Evolutionary conservation across 83 land plant genomes (phyloP).

Genomic region (Isoetes engelmannii): DNA sequence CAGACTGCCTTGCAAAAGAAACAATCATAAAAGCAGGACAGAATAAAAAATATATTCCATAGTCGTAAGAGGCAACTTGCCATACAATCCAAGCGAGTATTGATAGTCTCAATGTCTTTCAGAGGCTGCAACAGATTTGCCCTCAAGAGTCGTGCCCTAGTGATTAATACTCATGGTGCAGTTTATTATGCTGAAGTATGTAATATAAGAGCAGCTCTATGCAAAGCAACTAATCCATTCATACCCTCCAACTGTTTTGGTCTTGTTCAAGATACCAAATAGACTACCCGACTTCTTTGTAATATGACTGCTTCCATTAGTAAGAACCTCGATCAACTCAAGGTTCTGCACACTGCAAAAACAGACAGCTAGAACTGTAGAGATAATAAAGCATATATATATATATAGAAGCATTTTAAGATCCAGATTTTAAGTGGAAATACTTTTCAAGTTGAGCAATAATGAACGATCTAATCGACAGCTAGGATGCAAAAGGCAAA

Average conservation of each 20-base stretch:
- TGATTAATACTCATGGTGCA: slow-evolving; percentile 5
- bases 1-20: no score
- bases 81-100: slow-evolving; percentile 90
- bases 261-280: slow-evolving; percentile 73
- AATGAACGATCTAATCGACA: no score
- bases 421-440: no score
- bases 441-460: no score
- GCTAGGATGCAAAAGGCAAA: no score
- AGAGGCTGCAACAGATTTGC: slow-evolving; percentile 95
- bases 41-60: no score
- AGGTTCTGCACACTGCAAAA: slow-evolving; percentile 74
- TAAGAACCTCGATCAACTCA: slow-evolving; percentile 78
- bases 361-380: neutral
- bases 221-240: neutral
- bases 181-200: neutral
- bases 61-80: slow-evolving; percentile 24
- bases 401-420: neutral
- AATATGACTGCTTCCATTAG: slow-evolving; percentile 39
- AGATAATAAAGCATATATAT: neutral
- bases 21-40: no score
- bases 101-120: slow-evolving; percentile 85
- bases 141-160: slow-evolving; percentile 79
- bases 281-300: slow-evolving; percentile 69
- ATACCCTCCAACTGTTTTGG: slow-evolving; percentile 94
- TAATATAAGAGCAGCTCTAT: neutral